Evolutionary conservation across 2,329 filamentous ascomycete species (phyloP).

Genomic region (Aspergillus tubingensis): DNA sequence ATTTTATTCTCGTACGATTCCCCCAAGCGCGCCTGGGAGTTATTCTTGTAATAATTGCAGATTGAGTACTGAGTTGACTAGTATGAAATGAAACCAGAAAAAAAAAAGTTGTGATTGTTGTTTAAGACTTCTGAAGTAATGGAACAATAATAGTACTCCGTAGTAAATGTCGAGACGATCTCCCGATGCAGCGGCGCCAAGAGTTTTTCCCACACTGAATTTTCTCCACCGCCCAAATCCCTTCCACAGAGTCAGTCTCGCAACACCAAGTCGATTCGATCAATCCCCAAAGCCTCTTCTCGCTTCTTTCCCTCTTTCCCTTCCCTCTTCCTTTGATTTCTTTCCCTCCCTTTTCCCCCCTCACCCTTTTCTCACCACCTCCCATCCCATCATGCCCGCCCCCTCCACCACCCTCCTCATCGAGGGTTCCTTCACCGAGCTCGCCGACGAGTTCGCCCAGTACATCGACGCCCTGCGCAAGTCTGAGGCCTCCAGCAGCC

Average conservation of each 20-base stretch:
- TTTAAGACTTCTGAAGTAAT: neutral
- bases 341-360: conserved; percentile 15
- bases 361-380: neutral
- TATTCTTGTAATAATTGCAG: conserved; percentile 1
- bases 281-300: conserved; percentile 10
- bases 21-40: neutral
- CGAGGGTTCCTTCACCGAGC: conserved; percentile 91
- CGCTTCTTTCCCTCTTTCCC: conserved; percentile 3
- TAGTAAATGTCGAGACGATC: neutral
- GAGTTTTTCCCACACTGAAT: conserved; percentile 46
- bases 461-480: conserved; percentile 85
- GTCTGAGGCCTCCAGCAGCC: conserved; percentile 55
- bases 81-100: neutral
- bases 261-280: conserved; percentile 16
- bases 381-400: conserved; percentile 54
- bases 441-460: conserved; percentile 90
- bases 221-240: conserved; percentile 40
- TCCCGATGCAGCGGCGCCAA: conserved; percentile 32
- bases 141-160: neutral
- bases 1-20: conserved; percentile 4
- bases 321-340: neutral
- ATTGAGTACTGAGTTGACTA: neutral
- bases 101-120: neutral
- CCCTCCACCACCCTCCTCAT: conserved; percentile 68
- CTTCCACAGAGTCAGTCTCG: conserved; percentile 8